phyloP scores from a whole-genome alignment of 176 grass and related monocot genomes.

The Bromus sterilis region DNA sequence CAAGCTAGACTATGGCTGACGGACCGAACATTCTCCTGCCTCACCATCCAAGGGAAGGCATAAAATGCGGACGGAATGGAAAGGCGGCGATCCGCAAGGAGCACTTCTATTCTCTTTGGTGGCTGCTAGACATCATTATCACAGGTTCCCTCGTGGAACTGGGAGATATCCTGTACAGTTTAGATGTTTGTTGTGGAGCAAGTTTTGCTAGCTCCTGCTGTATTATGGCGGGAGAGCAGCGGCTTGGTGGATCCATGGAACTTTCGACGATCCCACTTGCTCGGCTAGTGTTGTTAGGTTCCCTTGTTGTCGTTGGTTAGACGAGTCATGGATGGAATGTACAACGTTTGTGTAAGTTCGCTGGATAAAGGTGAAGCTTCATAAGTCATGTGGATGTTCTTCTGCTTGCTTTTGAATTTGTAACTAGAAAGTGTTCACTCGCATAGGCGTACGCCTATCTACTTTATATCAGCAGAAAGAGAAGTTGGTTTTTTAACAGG shows the following conservation, averaged over 20 bases:
- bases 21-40: background rate
- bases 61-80: background rate
- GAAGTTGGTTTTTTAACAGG: too few species aligned
- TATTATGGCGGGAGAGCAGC: constrained; percentile 14
- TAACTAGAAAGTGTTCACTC: too few species aligned
- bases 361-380: background rate
- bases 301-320: background rate
- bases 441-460: too few species aligned
- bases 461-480: too few species aligned
- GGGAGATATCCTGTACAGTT: background rate
- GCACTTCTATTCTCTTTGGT: background rate
- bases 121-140: too few species aligned
- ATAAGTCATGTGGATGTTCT: too few species aligned
- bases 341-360: background rate
- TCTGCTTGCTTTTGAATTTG: too few species aligned
- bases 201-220: constrained; percentile 22
- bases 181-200: constrained; percentile 20
- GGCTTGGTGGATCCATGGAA: constrained; percentile 11
- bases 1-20: background rate
- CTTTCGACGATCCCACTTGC: constrained; percentile 28
- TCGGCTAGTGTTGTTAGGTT: constrained; percentile 11
- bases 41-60: background rate
- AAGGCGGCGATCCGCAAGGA: background rate
- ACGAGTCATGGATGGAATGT: background rate
- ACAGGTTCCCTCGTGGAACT: background rate